Percentiles rank a stretch among this genome's conserved stretches.
Conservation (phyloP, 495 filamentous ascomycete species). For the Poronia punctata region DNA sequence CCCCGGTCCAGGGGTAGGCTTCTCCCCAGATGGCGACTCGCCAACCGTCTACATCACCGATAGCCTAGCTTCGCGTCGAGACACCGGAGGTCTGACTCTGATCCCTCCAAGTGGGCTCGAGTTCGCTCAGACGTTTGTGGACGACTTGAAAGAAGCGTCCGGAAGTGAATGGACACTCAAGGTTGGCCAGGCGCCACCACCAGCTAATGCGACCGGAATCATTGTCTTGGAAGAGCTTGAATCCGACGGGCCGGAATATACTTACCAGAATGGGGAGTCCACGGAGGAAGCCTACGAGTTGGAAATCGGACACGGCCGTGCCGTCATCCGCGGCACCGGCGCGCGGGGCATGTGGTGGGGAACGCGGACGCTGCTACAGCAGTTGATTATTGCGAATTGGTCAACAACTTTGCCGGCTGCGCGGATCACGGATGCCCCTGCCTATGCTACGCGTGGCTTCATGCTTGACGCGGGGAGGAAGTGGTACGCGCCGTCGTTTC, state of each 20-base stretch:
- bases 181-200: background rate
- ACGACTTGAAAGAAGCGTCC: slow-evolving; percentile 31
- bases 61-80: slow-evolving; percentile 13
- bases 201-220: background rate
- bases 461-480: slow-evolving; percentile 51
- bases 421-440: slow-evolving; percentile 35
- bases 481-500: slow-evolving; percentile 46
- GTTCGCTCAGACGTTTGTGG: slow-evolving; percentile 40
- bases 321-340: slow-evolving; percentile 32
- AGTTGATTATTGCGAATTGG: slow-evolving; percentile 29
- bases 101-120: slow-evolving; percentile 45
- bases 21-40: slow-evolving; percentile 1
- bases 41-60: slow-evolving; percentile 10
- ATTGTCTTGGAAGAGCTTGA: slow-evolving; percentile 5
- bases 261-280: slow-evolving; percentile 39
- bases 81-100: slow-evolving; percentile 41
- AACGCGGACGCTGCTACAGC: slow-evolving; percentile 46
- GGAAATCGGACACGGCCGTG: slow-evolving; percentile 20
- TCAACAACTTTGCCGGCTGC: slow-evolving; percentile 25
- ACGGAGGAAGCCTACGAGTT: slow-evolving; percentile 47
- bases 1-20: background rate
- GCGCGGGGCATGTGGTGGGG: slow-evolving; percentile 51
- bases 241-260: slow-evolving; percentile 17
- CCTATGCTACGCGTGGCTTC: slow-evolving; percentile 43
- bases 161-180: slow-evolving; percentile 6